Base-by-base conservation (phyloP, 2,329 filamentous ascomycete genomes). In the Sarocladium strictum region DNA sequence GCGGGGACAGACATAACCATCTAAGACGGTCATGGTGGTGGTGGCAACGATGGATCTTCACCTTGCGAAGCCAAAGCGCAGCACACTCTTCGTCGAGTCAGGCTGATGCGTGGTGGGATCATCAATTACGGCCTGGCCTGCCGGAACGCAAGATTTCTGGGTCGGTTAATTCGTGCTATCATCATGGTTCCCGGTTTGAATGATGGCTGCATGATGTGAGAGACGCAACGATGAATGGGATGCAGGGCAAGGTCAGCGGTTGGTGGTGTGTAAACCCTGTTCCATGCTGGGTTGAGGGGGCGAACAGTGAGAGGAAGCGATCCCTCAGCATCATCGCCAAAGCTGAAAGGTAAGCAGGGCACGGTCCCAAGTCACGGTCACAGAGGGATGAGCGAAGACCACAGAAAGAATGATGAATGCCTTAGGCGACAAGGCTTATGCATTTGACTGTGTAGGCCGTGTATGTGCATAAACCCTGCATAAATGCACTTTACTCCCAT, bases 401-500 rank as follows among this genome's bases (percentile, higher is more conserved):
- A 15, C n/a, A 32, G 17, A n/a, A 7, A 7, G 15, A n/a, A 27
- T 3, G 14, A n/a, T 27, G 27, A n/a, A 15, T 51, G 47, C 47
- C 47, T 51, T 10, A 51, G 47, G 47, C 47, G 27, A 21, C 27
- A 51, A 51, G 47, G 27, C 47, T 51, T 21, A 21, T 33, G n/a
- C 27, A 27, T 3, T 3, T 11, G 14, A 24, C 43, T 9, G 26
- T 51, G 47, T 24, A 27, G 43, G 43, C 43, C 27, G 7, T 23
- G 43, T 47, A 29, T 17, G 12, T 17, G 47, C 47, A 51, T 35
- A 51, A 51, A 51, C 29, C 47, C 21, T 51, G 47, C 47, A 51
- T 35, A 51, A 35, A 32, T 21, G 17, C 15, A 14, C 2, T 51
- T 33, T 12, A 51, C 17, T 3, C 3, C n/a, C 19, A 5, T 27